Base-by-base conservation (phyloP, 148 eudicot species). In the Gaultheria prostrata region DNA sequence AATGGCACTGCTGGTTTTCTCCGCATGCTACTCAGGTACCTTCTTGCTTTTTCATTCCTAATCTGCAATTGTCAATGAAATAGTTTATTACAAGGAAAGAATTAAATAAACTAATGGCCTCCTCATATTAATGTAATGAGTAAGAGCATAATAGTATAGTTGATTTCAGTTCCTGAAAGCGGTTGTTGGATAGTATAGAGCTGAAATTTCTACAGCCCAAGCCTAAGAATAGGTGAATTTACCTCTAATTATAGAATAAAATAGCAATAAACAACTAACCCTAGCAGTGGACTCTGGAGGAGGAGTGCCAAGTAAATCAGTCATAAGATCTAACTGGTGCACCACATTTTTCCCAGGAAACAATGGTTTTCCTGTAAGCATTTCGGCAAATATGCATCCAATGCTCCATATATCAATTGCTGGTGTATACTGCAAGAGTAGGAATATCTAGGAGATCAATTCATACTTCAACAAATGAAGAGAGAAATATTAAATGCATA, bases 391-490 rank as follows among this genome's bases (percentile, higher is more conserved):
- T 84, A 89, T 89, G 87, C 91, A 89, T 73, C 91, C 91, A 54
- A 89, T 86, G 88, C 91, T 87, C 91, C 91, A 89, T 45, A 87
- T 87, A 86, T 89, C 91, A 82, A 89, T 87, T n/a, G 90, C 91
- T 15, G 91, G 91, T 49, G 91, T 89, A 83, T 89, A 89, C 91
- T 89, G 90, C 85, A 87, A 80, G 30, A 82, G 32, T 13, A 81
- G 71, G 4, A 85, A 49, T 61, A 59, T 63, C 45, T 43, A 24
- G 35, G 32, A 50, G 13, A 32, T 14, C 39, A 70, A 53, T 26
- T 80, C 20, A 63, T 45, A 63, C n/a, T 13, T 45, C 49, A 43
- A 63, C 24, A 63, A 80, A 45, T 39, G 6, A 80, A 65, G 24
- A 26, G 51, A 78, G 43, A 39, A 39, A 39, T 39, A 39, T 39